Conservation (phyloP, 352 stramenopile genomes). For the Pythium dissotocum region DNA sequence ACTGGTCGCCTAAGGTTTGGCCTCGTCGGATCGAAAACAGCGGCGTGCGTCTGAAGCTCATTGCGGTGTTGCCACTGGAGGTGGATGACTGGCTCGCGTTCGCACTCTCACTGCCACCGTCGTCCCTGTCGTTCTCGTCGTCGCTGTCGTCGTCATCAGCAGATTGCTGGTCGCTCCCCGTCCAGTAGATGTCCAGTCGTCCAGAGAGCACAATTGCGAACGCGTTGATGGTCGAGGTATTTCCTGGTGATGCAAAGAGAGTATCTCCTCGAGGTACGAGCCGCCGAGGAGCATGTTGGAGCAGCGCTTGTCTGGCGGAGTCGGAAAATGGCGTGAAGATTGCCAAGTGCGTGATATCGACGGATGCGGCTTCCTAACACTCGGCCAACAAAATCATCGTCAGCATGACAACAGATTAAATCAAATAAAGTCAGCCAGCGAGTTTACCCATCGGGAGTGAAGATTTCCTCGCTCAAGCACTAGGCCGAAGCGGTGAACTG, state of each 20-base stretch:
- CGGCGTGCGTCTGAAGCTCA: conserved; percentile 3
- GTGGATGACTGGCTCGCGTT: neutral
- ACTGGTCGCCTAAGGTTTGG: conserved; percentile 59
- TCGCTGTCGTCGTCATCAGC: neutral
- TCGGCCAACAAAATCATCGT: no score
- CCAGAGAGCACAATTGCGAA: conserved; percentile 45
- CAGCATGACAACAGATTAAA: no score
- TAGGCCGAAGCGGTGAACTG: conserved; percentile 19
- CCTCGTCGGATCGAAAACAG: conserved; percentile 38
- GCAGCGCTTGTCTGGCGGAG: conserved; percentile 27
- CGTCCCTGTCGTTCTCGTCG: neutral
- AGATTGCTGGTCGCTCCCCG: conserved; percentile 17
- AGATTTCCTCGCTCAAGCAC: conserved; percentile 16
- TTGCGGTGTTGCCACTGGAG: neutral
- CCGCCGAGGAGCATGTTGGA: conserved; percentile 31
- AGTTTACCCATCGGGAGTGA: conserved; percentile 12
- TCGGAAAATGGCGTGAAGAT: conserved; percentile 49
- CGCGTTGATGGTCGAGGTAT: conserved; percentile 9
- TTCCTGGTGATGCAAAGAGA: conserved; percentile 8
- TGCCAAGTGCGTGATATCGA: conserved; percentile 40
- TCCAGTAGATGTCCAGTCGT: conserved; percentile 50
- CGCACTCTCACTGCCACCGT: neutral
- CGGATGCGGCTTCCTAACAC: conserved; percentile 32
- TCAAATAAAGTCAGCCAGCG: no score
- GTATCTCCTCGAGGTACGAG: conserved; percentile 12